These are phyloP conservation scores for Boletus tylopilopsis DNA, from an alignment of 768 basidiomycete genomes.

Conservation along the genomic window DNA sequence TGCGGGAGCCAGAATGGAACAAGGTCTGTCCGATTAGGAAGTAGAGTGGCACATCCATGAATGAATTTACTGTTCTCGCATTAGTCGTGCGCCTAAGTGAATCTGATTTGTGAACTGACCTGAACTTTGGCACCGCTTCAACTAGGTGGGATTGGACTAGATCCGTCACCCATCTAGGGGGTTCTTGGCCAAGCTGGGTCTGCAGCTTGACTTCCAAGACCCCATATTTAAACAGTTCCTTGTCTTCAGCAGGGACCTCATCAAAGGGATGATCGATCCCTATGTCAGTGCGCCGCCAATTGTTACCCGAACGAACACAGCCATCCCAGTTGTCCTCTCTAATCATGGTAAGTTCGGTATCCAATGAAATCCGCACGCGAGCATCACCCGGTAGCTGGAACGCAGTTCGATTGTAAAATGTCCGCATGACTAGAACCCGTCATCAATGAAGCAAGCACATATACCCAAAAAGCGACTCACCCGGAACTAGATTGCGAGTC, in stretches of 20 bases:
- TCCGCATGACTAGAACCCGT: constrained; percentile 70
- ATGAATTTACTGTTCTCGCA: constrained; percentile 73
- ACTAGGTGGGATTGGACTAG: constrained; percentile 95
- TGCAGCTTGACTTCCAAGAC: constrained; percentile 97
- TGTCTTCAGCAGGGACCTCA: constrained; percentile 70
- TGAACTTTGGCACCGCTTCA: constrained; percentile 97
- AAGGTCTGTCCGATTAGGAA: constrained; percentile 90
- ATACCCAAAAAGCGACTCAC: constrained; percentile 38
- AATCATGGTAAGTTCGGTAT: constrained; percentile 92
- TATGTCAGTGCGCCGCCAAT: constrained; percentile 94
- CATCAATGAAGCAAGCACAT: not conserved
- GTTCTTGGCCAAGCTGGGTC: constrained; percentile 93
- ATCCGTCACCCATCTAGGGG: constrained; percentile 94
- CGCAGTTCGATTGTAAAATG: constrained; percentile 98
- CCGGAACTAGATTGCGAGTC: constrained; percentile 77
- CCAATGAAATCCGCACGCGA: constrained; percentile 96
- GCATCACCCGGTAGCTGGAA: constrained; percentile 99
- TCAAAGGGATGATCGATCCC: constrained; percentile 91
- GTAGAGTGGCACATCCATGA: constrained; percentile 90
- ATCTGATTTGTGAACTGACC: constrained; percentile 40
- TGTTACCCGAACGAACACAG: constrained; percentile 64
- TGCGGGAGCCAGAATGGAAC: constrained; percentile 99
- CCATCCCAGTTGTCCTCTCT: constrained; percentile 98
- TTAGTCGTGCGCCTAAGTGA: constrained; percentile 1
- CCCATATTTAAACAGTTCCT: constrained; percentile 94